These are phyloP conservation scores for Athelia sp. DNA, from an alignment of 1,284 basidiomycete genomes.

Conservation along the genomic window DNA sequence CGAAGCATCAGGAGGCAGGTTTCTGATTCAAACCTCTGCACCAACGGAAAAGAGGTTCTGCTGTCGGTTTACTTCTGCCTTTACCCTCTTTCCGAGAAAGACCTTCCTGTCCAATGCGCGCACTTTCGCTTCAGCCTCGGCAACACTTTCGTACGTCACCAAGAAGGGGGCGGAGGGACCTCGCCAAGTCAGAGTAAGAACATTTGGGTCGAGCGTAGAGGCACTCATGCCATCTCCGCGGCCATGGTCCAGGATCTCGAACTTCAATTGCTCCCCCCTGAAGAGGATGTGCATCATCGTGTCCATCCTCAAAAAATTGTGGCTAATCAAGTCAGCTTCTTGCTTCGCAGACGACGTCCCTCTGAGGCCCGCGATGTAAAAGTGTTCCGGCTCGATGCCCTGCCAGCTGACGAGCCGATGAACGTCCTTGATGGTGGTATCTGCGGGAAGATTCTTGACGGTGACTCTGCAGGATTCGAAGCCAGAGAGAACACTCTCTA, in stretches of 20 bases:
- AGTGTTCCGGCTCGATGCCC: too few species aligned
- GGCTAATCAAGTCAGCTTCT: conserved; percentile 35
- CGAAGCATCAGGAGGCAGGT: too few species aligned
- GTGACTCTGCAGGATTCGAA: conserved; percentile 43
- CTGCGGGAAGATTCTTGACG: conserved; percentile 35
- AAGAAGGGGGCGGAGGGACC: conserved; percentile 32
- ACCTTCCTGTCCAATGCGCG: conserved; percentile 26
- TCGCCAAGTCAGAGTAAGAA: conserved; percentile 39
- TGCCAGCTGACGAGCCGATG: too few species aligned
- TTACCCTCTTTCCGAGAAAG: conserved; percentile 34
- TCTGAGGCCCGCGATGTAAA: conserved; percentile 24
- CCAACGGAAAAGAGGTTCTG: conserved; percentile 13
- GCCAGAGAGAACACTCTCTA: conserved; percentile 36
- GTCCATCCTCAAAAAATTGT: conserved; percentile 27
- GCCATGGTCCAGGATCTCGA: conserved; percentile 32
- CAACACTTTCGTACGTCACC: conserved; percentile 28
- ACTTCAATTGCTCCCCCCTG: conserved; percentile 29
- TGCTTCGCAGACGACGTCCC: conserved; percentile 14
- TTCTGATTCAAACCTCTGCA: too few species aligned
- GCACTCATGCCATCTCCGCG: conserved; percentile 34
- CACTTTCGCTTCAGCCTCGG: conserved; percentile 22
- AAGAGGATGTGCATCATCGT: conserved; percentile 37
- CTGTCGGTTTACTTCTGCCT: conserved; percentile 33
- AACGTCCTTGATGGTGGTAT: conserved; percentile 32
- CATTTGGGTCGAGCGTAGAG: conserved; percentile 22